Percentiles rank a stretch among this genome's conserved stretches.
These are phyloP conservation scores for Corynascus novoguineensis DNA, from an alignment of 495 filamentous ascomycete species.

Conservation along the genomic window DNA sequence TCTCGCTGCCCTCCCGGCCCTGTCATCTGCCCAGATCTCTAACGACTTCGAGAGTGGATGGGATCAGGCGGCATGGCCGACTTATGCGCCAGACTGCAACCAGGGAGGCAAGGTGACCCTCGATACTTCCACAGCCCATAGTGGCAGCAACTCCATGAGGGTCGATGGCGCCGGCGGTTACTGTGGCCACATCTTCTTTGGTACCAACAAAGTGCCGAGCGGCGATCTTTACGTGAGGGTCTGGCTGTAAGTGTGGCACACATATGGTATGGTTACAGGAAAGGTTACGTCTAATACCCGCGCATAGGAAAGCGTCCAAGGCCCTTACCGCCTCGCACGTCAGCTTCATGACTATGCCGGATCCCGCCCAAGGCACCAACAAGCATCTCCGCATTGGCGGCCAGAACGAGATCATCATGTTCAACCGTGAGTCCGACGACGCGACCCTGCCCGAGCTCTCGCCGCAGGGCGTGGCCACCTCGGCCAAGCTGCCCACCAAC, in stretches of 20 bases:
- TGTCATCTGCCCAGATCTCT: constrained; percentile 44
- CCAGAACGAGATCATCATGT: constrained; percentile 53
- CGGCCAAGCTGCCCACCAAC: constrained; percentile 42
- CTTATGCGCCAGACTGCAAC: constrained; percentile 51
- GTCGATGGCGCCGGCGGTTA: constrained; percentile 51
- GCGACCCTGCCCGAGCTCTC: constrained; percentile 56
- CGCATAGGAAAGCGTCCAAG: constrained; percentile 45
- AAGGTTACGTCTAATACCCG: constrained; percentile 22
- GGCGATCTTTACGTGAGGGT: constrained; percentile 52
- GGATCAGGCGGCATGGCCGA: constrained; percentile 50
- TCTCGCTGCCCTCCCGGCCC: constrained; percentile 41
- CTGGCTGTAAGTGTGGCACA: constrained; percentile 44
- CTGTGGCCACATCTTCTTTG: constrained; percentile 57
- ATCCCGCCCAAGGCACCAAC: constrained; percentile 46
- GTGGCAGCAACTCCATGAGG: constrained; percentile 51
- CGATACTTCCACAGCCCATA: constrained; percentile 47
- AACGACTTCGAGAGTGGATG: constrained; percentile 51
- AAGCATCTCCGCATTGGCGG: constrained; percentile 57
- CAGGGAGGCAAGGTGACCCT: constrained; percentile 52
- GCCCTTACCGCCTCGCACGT: constrained; percentile 51
- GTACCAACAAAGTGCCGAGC: constrained; percentile 49
- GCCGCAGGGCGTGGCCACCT: constrained; percentile 50
- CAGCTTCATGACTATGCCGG: constrained; percentile 57
- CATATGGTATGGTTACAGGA: neutral
- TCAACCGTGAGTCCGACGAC: constrained; percentile 56